Conservation (phyloP, 306 rosid genomes). For the Sindora glabra region DNA sequence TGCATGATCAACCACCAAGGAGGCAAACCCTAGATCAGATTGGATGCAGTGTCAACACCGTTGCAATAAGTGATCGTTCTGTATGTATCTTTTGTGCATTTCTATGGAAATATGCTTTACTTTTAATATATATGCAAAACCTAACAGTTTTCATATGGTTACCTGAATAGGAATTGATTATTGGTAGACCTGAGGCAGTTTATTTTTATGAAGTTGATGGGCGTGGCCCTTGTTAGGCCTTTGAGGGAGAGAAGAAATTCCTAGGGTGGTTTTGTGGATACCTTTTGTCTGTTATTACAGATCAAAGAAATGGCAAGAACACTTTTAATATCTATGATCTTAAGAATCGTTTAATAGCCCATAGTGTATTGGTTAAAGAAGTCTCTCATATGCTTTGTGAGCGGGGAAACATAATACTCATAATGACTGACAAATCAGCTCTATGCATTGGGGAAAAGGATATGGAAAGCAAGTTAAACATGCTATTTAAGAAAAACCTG, state of each 20-base stretch:
- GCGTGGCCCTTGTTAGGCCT: conserved; percentile 99
- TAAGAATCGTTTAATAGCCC: conserved; percentile 89
- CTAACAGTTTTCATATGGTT: conserved; percentile 17
- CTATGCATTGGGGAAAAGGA: conserved; percentile 95
- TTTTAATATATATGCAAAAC: conserved; percentile 5
- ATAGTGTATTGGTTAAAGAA: conserved; percentile 67
- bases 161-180: conserved; percentile 64
- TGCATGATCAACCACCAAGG: conserved; percentile 76
- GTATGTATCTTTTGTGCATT: conserved; percentile 46
- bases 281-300: conserved; percentile 88
- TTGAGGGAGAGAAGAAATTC: conserved; percentile 93
- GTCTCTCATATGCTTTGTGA: conserved; percentile 96
- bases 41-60: conserved; percentile 62
- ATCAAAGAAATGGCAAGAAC: conserved; percentile 70
- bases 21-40: conserved; percentile 95
- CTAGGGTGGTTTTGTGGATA: conserved; percentile 97
- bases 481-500: conserved; percentile 91
- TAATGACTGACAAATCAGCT: conserved; percentile 82
- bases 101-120: conserved; percentile 1
- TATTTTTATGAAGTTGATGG: conserved; percentile 98
- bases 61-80: conserved; percentile 88
- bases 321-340: conserved; percentile 89
- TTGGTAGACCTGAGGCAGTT: conserved; percentile 94
- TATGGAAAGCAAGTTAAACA: conserved; percentile 98
- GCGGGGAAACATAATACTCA: conserved; percentile 91